A percentile compares a stretch with the other conserved stretches of the same genome.
These are phyloP conservation scores for Lasiosphaeria hispida DNA, from an alignment of 495 filamentous ascomycete genomes.

Conservation along the genomic window DNA sequence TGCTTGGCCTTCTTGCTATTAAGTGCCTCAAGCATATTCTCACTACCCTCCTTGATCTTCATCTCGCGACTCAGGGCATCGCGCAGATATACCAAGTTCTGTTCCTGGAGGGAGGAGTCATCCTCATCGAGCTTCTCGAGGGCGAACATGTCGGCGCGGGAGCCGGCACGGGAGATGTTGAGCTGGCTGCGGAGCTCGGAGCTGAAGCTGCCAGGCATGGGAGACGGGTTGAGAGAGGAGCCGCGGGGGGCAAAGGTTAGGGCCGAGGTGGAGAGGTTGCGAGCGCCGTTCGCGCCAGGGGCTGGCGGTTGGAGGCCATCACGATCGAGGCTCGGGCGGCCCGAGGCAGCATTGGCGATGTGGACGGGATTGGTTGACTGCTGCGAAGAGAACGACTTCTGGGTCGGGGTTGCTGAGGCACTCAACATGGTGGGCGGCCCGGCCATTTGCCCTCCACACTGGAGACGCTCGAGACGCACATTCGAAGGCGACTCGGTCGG, in stretches of 20 bases:
- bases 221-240: conserved; percentile 62
- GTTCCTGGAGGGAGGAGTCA: conserved; percentile 61
- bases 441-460: conserved; percentile 50
- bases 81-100: conserved; percentile 67
- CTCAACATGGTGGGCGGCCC: conserved; percentile 58
- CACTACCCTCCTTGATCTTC: conserved; percentile 96
- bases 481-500: conserved; percentile 11
- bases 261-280: conserved; percentile 59
- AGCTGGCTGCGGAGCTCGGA: conserved; percentile 79
- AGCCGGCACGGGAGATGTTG: conserved; percentile 63
- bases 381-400: conserved; percentile 62
- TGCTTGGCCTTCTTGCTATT: conserved; percentile 95
- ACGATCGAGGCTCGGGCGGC: conserved; percentile 47
- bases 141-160: conserved; percentile 62
- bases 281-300: conserved; percentile 30
- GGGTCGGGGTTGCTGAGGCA: conserved; percentile 68
- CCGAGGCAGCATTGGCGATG: conserved; percentile 19
- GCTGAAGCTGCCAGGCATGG: conserved; percentile 88
- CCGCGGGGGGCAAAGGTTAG: conserved; percentile 61
- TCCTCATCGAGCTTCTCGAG: conserved; percentile 65
- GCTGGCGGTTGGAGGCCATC: conserved; percentile 51
- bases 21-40: conserved; percentile 93
- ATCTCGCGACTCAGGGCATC: conserved; percentile 88
- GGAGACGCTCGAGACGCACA: conserved; percentile 32
- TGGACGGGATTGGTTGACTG: conserved; percentile 42